Evolutionary conservation across 768 basidiomycete species (phyloP).

Genomic region (Lactarius quietus): DNA sequence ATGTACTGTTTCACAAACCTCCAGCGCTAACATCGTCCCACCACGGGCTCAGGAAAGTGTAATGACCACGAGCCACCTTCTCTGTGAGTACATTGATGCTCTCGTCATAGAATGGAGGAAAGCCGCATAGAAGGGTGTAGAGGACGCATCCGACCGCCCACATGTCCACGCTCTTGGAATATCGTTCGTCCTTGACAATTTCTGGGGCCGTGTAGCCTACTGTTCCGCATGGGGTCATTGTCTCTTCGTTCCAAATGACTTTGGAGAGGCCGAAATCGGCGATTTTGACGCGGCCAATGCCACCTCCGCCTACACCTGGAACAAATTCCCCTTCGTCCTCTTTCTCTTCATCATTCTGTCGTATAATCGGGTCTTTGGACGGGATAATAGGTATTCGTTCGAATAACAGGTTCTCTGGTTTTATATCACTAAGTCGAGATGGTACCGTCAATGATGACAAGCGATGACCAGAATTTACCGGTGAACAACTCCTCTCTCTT

Average conservation of each 20-base stretch:
- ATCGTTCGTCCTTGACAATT: constrained; percentile 98
- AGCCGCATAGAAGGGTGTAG: constrained; percentile 96
- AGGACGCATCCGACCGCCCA: constrained; percentile 99
- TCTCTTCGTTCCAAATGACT: constrained; percentile 98
- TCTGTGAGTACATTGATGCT: constrained; percentile 97
- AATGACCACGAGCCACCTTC: constrained; percentile 95
- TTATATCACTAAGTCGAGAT: constrained; percentile 66
- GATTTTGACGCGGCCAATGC: constrained; percentile 97
- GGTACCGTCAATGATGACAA: neutral
- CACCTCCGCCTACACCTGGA: constrained; percentile 90
- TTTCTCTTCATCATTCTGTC: constrained; percentile 97
- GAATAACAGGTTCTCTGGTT: constrained; percentile 96
- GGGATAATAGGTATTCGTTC: constrained; percentile 89
- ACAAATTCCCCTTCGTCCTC: constrained; percentile 97
- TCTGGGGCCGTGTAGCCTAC: constrained; percentile 99
- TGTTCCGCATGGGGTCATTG: constrained; percentile 99
- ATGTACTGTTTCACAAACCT: constrained; percentile 44
- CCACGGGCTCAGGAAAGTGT: constrained; percentile 98
- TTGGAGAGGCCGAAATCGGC: constrained; percentile 98
- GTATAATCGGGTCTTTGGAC: constrained; percentile 64
- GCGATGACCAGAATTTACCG: constrained; percentile 42
- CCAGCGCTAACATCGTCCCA: constrained; percentile 92
- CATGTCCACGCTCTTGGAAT: constrained; percentile 97
- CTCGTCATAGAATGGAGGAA: constrained; percentile 98
- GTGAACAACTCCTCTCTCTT: constrained; percentile 97